Conservation (phyloP, 2,329 filamentous ascomycete species). For the Orbilia blumenaviensis region DNA sequence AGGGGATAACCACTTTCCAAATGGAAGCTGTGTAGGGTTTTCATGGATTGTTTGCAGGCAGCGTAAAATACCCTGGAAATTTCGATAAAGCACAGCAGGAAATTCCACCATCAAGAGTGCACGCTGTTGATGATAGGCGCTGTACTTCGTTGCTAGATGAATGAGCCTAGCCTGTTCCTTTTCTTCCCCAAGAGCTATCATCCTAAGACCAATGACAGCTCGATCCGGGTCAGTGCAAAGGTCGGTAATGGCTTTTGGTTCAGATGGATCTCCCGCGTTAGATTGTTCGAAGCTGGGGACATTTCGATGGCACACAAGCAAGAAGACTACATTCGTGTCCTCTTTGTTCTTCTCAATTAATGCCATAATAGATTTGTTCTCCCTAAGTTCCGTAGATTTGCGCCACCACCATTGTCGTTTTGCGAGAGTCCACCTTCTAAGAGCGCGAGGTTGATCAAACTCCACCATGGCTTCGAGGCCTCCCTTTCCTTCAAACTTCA, state of each 20-base stretch:
- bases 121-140: neutral
- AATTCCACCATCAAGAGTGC: slow-evolving; percentile 58
- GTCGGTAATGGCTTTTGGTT: neutral
- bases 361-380: slow-evolving; percentile 54
- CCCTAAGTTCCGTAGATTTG: slow-evolving; percentile 34
- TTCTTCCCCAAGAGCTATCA: slow-evolving; percentile 19
- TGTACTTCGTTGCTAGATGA: slow-evolving; percentile 15
- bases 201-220: slow-evolving; percentile 53
- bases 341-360: slow-evolving; percentile 40
- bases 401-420: slow-evolving; percentile 47
- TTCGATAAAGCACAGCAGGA: slow-evolving; percentile 58
- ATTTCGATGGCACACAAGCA: slow-evolving; percentile 55
- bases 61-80: slow-evolving; percentile 58
- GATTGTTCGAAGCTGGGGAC: slow-evolving; percentile 30
- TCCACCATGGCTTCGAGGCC: slow-evolving; percentile 37
- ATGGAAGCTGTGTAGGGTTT: slow-evolving; percentile 55
- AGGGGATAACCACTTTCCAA: slow-evolving; percentile 57
- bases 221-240: slow-evolving; percentile 56
- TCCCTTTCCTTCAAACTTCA: slow-evolving; percentile 13
- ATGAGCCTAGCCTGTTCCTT: slow-evolving; percentile 23
- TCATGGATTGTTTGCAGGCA: slow-evolving; percentile 58
- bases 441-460: slow-evolving; percentile 35
- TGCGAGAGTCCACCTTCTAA: slow-evolving; percentile 4
- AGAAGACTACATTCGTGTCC: slow-evolving; percentile 55
- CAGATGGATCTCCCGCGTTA: neutral